Conservation (phyloP, 805 yeast species). For the Candida krabiensis region DNA sequence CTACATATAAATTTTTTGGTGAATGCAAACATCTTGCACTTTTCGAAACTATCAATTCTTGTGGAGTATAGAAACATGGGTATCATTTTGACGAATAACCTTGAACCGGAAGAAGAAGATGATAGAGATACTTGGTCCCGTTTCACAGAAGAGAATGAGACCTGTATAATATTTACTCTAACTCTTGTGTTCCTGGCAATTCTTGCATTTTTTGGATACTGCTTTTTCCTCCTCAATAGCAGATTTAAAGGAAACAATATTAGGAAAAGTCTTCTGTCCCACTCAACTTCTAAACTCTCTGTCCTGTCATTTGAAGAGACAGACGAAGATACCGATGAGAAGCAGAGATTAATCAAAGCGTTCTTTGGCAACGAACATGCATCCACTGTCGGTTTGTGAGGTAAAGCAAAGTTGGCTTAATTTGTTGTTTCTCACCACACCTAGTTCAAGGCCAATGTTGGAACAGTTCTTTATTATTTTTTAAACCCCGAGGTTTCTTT, state of each 20-base stretch:
- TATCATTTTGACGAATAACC: conserved; percentile 13
- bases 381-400: no score
- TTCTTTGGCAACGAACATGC: conserved; percentile 12
- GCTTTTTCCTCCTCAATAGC: conserved; percentile 7
- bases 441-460: no score
- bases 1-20: conserved; percentile 12
- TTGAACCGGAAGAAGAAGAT: conserved; percentile 1
- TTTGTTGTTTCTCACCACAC: no score
- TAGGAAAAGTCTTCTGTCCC: not conserved
- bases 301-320: not conserved
- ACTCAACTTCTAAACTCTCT: not conserved
- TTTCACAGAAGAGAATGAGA: conserved; percentile 11
- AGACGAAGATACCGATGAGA: conserved; percentile 12
- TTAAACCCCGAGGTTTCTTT: no score
- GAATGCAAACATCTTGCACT: conserved; percentile 4
- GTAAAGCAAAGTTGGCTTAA: no score
- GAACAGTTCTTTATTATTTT: no score
- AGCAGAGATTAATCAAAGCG: conserved; percentile 15
- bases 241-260: conserved; percentile 5
- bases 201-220: conserved; percentile 5
- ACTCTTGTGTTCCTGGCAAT: conserved; percentile 11
- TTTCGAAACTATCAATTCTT: conserved; percentile 7
- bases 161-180: conserved; percentile 10
- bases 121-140: conserved; percentile 5
- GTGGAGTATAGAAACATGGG: conserved; percentile 11